Base-by-base conservation (phyloP, 169 alveolate genomes). In the Toxoplasma gondii region DNA sequence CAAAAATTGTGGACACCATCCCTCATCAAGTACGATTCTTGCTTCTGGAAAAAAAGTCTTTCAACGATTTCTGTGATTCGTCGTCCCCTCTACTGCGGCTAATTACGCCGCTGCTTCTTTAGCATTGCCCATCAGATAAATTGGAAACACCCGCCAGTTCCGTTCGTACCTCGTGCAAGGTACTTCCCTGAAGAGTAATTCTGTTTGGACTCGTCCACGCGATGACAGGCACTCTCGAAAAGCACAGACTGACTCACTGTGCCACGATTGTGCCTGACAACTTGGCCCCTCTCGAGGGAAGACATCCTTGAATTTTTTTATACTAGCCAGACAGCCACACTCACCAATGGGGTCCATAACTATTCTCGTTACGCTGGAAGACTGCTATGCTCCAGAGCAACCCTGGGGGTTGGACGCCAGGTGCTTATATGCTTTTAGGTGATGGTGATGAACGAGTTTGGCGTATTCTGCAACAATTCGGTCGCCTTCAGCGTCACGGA, bases 401-500 rank as follows among this genome's bases (percentile, higher is more conserved):
- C 87, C 87, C 43, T 78, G 87, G 31, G 90, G 41, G 90, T 29
- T 43, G 16, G 90, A 24, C n/a, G 90, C 90, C 38, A 82, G 67
- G 27, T 82, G 90, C 67, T 43, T 82, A 49, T 82, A 82, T 67
- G 90, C 90, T 88, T 90, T 45, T 49, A 53, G 93, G 67, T 93
- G 95, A 70, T 94, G 97, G 27, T 83, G 44, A 80, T 96, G 93
- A n/a, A 96, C 98, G 34, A 81, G 96, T n/a, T 95, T 94, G 34
- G 97, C 98, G 82, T 97, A 97, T 27, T 96, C 96, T 0, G 95
- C 96, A 10, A 97, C 98, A 31, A 97, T 91, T 91, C 78, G 83
- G 88, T 97, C 98, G 17, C 98, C 98, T 45, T 93, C 96, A 41
- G 58, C 94, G 19, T 93, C 95, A 34, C 98, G 69, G 49, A 70